Base-by-base conservation (phyloP, 2,329 filamentous ascomycete genomes). In the Westerdykella sp. region DNA sequence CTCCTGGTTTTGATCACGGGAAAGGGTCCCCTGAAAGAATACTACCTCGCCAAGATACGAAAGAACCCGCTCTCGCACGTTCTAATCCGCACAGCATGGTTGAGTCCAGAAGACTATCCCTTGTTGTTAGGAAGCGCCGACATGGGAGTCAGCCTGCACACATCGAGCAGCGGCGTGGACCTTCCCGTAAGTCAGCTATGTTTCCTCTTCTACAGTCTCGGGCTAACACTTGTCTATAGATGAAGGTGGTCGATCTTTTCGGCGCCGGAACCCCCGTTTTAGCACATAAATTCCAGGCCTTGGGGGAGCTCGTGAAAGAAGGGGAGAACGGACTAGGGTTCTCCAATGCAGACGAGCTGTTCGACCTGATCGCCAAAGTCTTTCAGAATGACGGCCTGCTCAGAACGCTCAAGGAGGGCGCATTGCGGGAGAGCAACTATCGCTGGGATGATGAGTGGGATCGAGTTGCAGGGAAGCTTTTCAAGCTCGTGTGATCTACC, bases 171-270 rank as follows among this genome's bases (percentile, higher is more conserved):
- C 2, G 93, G 93, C 1, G 89, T 98, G 0, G 93, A 98, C 67
- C 73, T 98, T 15, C 93, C 93, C 0, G 25, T 28, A 28, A 10
- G 25, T 3, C 25, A 12, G 9, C 25, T 4, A 28, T 10, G 11
- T 4, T 4, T 12, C 25, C 7, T 28, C 4, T 28, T 12, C 25
- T 10, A 28, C 25, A 3, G 9, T 3, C 11, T 12, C 25, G 9
- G 2, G 25, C 25, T 28, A 10, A 28, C 25, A 28, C 7, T 3
- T 28, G 7, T 4, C 25, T 21, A 28, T 28, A 28, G 25, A 98
- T 98, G 93, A 98, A 98, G 69, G 89, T 98, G 1, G 90, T 98
- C 12, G 93, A 98, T 64, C 96, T 98, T 90, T 97, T 98, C 64
- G 93, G 93, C 2, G 85, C 90, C 0, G 93, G 91, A 0, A 72